A percentile compares a stretch with the other conserved stretches of the same genome.
Conservation (phyloP, 352 stramenopile species). For the Globisporangium splendens region DNA sequence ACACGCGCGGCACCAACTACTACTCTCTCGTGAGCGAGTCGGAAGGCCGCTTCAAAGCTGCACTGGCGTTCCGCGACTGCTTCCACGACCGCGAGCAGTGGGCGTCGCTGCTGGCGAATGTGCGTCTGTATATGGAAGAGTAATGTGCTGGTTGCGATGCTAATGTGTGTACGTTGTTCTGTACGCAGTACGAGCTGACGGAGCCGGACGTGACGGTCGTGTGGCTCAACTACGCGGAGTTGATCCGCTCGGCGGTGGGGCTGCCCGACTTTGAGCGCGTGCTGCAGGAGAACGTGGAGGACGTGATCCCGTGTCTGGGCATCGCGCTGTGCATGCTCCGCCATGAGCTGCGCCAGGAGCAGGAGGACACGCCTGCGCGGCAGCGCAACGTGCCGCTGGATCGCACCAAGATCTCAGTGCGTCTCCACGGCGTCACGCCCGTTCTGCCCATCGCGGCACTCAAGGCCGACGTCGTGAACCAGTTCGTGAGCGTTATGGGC, state of each 20-base stretch:
- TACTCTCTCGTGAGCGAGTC: constrained; percentile 47
- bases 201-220: constrained; percentile 42
- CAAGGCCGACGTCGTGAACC: constrained; percentile 72
- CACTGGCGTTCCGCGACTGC: constrained; percentile 53
- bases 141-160: background rate
- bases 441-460: constrained; percentile 62
- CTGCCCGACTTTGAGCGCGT: constrained; percentile 51
- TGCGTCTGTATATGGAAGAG: background rate
- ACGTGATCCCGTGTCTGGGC: constrained; percentile 60
- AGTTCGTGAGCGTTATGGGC: constrained; percentile 70
- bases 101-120: constrained; percentile 35
- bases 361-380: constrained; percentile 39
- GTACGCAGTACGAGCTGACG: constrained; percentile 42
- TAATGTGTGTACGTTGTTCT: background rate
- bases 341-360: constrained; percentile 49
- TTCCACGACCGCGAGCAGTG: constrained; percentile 49
- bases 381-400: constrained; percentile 41
- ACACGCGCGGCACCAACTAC: constrained; percentile 39
- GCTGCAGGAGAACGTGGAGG: constrained; percentile 51
- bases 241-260: constrained; percentile 35
- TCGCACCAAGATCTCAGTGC: constrained; percentile 50
- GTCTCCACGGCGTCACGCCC: constrained; percentile 65
- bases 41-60: constrained; percentile 53
- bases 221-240: constrained; percentile 49
- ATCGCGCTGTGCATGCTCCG: constrained; percentile 63